Evolutionary conservation across 371 early-diverging fungal genomes (phyloP), one percentile per base, ranked within the genome.

Genomic region (Entomophthora muscae): DNA sequence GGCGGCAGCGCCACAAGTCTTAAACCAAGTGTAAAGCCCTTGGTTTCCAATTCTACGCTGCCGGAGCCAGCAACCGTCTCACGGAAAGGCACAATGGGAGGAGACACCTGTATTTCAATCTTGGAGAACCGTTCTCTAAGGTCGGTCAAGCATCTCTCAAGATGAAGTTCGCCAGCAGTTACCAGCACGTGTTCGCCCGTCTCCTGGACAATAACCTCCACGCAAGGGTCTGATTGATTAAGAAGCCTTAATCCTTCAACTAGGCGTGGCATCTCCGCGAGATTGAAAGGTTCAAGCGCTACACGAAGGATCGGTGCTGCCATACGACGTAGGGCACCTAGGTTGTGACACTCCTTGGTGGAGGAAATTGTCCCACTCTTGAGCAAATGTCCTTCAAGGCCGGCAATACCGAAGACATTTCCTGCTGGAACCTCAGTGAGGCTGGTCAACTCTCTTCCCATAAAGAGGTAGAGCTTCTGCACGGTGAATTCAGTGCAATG

Each of bases 51-150:
- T 3, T 77, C 70, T 2, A 83, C 64, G 22, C 76, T 71, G 17
- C 52, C 61, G 23, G 54, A 26, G 3, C 42, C 23, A 23, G 31
- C 29, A 24, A 84, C 83, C 60, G 91, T 89, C 73, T 98, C 99
- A 51, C 95, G 80, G 76, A 91, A 98, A n/a, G 98, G 98, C 0
- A 98, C 98, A 69, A 96, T 88, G 0, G 99, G 98, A 52, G 82
- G 80, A 5, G 93, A 93, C 10, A 86, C 95, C 63, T 88, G 88
- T 64, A 98, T 92, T 58, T 90, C 88, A 63, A 92, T 89, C 69
- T 85, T 86, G 1, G 96, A 93, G 73, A 88, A 98, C 21, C 91
- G 78, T 69, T 97, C 98, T 63, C 85, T 78, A 53, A 98, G 70
- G 71, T 98, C 98, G 32, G 86, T 88, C 63, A 98, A 71, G 68